These are phyloP conservation scores for Pythium insidiosum DNA, from an alignment of 352 stramenopile species.

Conservation along the genomic window DNA sequence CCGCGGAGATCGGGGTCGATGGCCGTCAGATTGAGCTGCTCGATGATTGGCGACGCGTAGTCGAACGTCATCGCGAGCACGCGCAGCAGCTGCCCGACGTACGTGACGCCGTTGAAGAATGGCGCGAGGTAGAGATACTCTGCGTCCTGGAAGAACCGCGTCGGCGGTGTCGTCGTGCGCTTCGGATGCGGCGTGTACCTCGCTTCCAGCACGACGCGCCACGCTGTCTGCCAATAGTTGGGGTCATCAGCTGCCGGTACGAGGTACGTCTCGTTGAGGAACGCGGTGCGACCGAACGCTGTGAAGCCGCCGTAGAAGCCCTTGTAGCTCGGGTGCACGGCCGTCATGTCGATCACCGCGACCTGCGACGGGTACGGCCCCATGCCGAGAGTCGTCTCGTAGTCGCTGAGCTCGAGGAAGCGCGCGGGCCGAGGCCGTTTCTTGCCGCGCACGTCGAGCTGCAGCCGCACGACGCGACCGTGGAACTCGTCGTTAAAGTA, in stretches of 20 bases:
- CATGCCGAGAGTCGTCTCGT: slow-evolving; percentile 52
- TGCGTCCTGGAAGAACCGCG: slow-evolving; percentile 22
- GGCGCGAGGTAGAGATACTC: slow-evolving; percentile 70
- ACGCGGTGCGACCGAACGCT: slow-evolving; percentile 32
- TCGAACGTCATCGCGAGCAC: slow-evolving; percentile 46
- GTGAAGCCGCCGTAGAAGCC: slow-evolving; percentile 62
- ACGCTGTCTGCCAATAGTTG: slow-evolving; percentile 33
- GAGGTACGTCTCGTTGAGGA: slow-evolving; percentile 60
- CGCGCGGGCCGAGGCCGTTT: slow-evolving; percentile 63
- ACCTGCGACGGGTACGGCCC: slow-evolving; percentile 59
- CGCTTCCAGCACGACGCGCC: slow-evolving; percentile 38
- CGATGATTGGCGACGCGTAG: slow-evolving; percentile 27
- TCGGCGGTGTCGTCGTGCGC: slow-evolving; percentile 27
- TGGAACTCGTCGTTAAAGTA: slow-evolving; percentile 69
- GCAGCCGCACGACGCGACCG: slow-evolving; percentile 45
- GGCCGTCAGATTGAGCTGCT: slow-evolving; percentile 40
- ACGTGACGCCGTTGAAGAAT: slow-evolving; percentile 49
- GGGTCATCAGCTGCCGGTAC: slow-evolving; percentile 34
- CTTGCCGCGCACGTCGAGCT: slow-evolving; percentile 67
- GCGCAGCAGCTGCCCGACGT: slow-evolving; percentile 45
- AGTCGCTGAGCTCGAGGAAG: slow-evolving; percentile 77
- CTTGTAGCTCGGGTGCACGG: slow-evolving; percentile 32
- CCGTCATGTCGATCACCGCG: slow-evolving; percentile 41
- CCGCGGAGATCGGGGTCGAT: slow-evolving; percentile 36
- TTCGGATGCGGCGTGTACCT: slow-evolving; percentile 34